Evolutionary conservation across 1,284 basidiomycete species (phyloP).

Genomic region (Wallemia mellicola): DNA sequence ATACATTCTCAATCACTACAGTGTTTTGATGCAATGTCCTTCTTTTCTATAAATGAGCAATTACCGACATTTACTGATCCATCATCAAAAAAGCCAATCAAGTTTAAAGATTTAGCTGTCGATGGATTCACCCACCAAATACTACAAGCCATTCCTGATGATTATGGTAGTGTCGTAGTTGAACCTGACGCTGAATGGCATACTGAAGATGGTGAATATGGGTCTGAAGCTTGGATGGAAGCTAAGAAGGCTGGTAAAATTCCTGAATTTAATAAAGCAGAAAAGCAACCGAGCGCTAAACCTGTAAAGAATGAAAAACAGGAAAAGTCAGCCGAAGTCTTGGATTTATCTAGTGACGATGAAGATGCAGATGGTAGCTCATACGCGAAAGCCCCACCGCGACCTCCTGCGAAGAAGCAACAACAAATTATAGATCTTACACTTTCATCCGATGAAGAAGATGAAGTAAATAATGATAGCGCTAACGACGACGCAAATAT

Average conservation of each 20-base stretch:
- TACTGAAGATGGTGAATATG: conserved; percentile 55
- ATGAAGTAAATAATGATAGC: background rate
- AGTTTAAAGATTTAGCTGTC: conserved; percentile 52
- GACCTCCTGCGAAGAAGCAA: background rate
- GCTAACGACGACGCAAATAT: background rate
- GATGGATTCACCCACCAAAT: conserved; percentile 52
- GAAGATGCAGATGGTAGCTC: background rate
- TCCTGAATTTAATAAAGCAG: background rate
- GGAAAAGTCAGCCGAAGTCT: background rate
- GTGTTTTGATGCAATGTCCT: conserved; percentile 84
- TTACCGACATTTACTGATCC: conserved; percentile 91
- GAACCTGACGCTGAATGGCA: conserved; percentile 92
- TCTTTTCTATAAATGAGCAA: conserved; percentile 83
- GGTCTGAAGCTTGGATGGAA: conserved; percentile 35
- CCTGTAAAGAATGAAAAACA: background rate
- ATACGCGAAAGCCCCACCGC: background rate
- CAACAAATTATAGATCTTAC: background rate
- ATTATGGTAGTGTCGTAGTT: conserved; percentile 66
- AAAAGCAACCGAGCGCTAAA: background rate
- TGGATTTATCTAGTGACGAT: background rate
- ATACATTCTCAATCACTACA: conserved; percentile 60
- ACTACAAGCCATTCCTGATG: conserved; percentile 38
- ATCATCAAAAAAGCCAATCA: conserved; percentile 56
- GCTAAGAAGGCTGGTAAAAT: conserved; percentile 4
- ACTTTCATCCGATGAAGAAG: background rate